Evolutionary conservation across 2,329 filamentous ascomycete genomes (phyloP).

Genomic region (Verticillium dahliae): DNA sequence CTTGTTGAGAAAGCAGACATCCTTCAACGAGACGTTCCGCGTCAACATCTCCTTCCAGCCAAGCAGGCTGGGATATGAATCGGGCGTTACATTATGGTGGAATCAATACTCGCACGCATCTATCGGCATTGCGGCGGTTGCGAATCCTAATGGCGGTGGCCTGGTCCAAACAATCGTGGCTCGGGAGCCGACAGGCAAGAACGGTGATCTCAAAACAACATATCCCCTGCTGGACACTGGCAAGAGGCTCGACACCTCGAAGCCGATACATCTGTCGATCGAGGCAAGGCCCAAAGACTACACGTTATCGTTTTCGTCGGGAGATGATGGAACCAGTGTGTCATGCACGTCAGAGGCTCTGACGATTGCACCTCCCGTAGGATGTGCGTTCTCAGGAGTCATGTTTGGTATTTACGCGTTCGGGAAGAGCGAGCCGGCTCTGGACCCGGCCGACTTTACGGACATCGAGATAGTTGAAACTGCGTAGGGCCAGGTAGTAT

Average conservation of each 20-base stretch:
- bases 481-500: not conserved
- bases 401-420: constrained; percentile 24
- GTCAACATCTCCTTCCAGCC: constrained; percentile 39
- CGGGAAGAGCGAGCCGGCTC: constrained; percentile 19
- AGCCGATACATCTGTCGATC: constrained; percentile 9
- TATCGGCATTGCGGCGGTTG: constrained; percentile 18
- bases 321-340: not conserved
- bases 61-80: constrained; percentile 34
- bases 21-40: constrained; percentile 32
- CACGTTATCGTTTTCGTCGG: constrained; percentile 9
- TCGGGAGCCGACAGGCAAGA: constrained; percentile 15
- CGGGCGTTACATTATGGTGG: constrained; percentile 48
- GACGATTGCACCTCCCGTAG: constrained; percentile 20
- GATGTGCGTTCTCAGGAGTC: constrained; percentile 20
- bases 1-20: constrained; percentile 46
- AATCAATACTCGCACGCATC: constrained; percentile 34
- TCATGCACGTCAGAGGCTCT: constrained; percentile 12
- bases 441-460: constrained; percentile 22
- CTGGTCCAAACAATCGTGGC: constrained; percentile 8
- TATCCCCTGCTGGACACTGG: constrained; percentile 2
- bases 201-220: constrained; percentile 10
- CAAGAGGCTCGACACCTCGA: not conserved
- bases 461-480: constrained; percentile 11
- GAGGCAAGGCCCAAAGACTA: constrained; percentile 12
- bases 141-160: constrained; percentile 5